Conservation (phyloP, 2,329 filamentous ascomycete species). For the Bipolaris bicolor region DNA sequence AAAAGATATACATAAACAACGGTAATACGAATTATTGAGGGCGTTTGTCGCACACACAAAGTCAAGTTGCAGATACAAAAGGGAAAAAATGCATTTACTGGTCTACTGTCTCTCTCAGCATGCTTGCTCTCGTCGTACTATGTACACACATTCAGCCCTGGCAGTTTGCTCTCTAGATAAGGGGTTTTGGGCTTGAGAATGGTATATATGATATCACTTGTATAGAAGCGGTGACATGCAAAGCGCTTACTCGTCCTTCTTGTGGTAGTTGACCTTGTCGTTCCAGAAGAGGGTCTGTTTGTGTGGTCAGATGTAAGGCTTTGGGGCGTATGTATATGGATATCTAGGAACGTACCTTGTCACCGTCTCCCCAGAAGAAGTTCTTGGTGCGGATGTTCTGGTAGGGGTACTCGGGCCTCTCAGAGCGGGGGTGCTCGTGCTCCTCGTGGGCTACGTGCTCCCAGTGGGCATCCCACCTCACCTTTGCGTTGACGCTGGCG, state of each 20-base stretch:
- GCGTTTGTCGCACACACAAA: conserved; percentile 1
- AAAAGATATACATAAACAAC: no score
- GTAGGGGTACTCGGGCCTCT: conserved; percentile 92
- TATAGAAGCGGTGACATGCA: conserved; percentile 11
- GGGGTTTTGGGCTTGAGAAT: background rate
- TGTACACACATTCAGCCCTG: conserved; percentile 28
- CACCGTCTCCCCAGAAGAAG: conserved; percentile 92
- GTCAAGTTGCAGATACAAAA: conserved; percentile 31
- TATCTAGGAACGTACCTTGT: conserved; percentile 70
- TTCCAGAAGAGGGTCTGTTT: conserved; percentile 75
- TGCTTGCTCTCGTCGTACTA: conserved; percentile 29
- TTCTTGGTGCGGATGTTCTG: conserved; percentile 98
- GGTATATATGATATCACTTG: conserved; percentile 9
- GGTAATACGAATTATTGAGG: no score
- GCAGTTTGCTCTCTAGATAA: conserved; percentile 6
- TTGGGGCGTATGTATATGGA: background rate
- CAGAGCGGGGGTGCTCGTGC: conserved; percentile 70
- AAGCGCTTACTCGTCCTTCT: conserved; percentile 69
- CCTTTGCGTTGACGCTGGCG: conserved; percentile 81
- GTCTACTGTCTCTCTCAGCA: conserved; percentile 30
- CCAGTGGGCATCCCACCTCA: conserved; percentile 95
- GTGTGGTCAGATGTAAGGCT: conserved; percentile 2
- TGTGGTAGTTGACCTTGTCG: conserved; percentile 93
- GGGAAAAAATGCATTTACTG: conserved; percentile 40
- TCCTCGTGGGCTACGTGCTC: conserved; percentile 83